phyloP scores from a whole-genome alignment of 2,329 filamentous ascomycete genomes.

The Ophiostoma angusticollis region DNA sequence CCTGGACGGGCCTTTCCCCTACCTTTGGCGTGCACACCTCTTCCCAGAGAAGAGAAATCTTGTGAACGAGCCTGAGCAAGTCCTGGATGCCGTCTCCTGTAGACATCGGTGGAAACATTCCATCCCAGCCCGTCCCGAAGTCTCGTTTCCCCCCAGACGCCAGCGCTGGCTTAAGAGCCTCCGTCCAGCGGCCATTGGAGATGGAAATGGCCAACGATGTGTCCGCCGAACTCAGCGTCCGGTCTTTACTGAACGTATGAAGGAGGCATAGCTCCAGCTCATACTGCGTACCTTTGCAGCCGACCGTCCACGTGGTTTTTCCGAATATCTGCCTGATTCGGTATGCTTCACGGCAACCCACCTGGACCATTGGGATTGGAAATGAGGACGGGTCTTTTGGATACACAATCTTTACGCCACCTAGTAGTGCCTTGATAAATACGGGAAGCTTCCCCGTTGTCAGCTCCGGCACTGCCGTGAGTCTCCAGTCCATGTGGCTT shows the following conservation, averaged over 20 bases:
- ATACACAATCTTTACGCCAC: slow-evolving; percentile 15
- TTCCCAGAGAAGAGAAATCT: not conserved
- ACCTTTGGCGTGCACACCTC: not conserved
- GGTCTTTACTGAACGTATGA: slow-evolving; percentile 19
- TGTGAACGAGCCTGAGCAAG: slow-evolving; percentile 3
- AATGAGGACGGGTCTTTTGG: slow-evolving; percentile 15
- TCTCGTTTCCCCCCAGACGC: not conserved
- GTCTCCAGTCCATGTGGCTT: slow-evolving; percentile 26
- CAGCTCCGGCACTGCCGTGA: slow-evolving; percentile 20
- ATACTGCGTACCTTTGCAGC: slow-evolving; percentile 21
- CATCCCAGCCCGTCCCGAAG: slow-evolving; percentile 5
- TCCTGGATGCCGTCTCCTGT: slow-evolving; percentile 1
- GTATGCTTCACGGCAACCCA: slow-evolving; percentile 5
- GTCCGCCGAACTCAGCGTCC: not conserved
- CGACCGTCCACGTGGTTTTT: slow-evolving; percentile 23
- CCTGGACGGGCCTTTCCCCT: not conserved
- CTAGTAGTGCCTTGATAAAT: slow-evolving; percentile 15
- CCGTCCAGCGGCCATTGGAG: slow-evolving; percentile 3
- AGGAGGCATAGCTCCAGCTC: slow-evolving; percentile 24
- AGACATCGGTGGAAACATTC: slow-evolving; percentile 5
- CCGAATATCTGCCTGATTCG: slow-evolving; percentile 19
- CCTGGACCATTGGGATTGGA: slow-evolving; percentile 17
- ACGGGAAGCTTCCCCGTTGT: slow-evolving; percentile 11
- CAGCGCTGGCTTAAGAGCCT: slow-evolving; percentile 1
- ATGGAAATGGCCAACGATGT: slow-evolving; percentile 3